Base-by-base conservation (phyloP, 768 basidiomycete genomes). In the Tylopilus intermedius region DNA sequence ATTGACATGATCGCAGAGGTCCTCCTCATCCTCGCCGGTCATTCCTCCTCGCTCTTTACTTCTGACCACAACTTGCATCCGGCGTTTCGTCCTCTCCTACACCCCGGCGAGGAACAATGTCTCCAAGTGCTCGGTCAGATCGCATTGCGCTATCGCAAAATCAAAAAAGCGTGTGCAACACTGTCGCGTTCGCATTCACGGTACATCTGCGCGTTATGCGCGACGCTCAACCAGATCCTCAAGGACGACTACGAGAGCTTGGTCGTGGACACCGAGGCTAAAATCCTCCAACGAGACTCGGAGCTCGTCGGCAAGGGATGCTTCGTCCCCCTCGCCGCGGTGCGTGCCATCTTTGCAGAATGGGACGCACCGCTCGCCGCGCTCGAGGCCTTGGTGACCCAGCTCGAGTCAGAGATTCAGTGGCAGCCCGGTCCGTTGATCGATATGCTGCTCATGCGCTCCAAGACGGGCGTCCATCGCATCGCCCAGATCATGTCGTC, bases 331-430 rank as follows among this genome's bases (percentile, higher is more conserved):
- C 73, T 96, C 30, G 89, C 93, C 0, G 84, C 85, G 6, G 71
- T 96, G 54, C 82, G 88, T 49, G 89, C 94, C 10, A 81, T 79
- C 15, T 94, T 95, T 67, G 80, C 88, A 7, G 81, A 82, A 67
- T 96, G 94, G 94, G 89, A 92, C 59, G 85, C 88, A 8, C 91
- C 91, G 13, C 74, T 96, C 45, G 82, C 82, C 33, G 81, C 88
- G 5, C 76, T 96, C 27, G 75, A 78, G 45, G 72, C 78, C 8
- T 70, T 94, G 42, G 72, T 90, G 50, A 76, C 83, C 9, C 78
- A 82, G 39, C 70, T 94, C 38, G 76, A 84, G 57, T 67, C 76
- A 2, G 68, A 78, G 54, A 66, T 76, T 21, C 58, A 67, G 14
- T 79, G 79, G 79, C 76, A 76, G 49, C 84, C 92, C 4, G 92